Base-by-base conservation (phyloP, 495 filamentous ascomycete genomes). In the Aspergillus sclerotiicarbonarius region DNA sequence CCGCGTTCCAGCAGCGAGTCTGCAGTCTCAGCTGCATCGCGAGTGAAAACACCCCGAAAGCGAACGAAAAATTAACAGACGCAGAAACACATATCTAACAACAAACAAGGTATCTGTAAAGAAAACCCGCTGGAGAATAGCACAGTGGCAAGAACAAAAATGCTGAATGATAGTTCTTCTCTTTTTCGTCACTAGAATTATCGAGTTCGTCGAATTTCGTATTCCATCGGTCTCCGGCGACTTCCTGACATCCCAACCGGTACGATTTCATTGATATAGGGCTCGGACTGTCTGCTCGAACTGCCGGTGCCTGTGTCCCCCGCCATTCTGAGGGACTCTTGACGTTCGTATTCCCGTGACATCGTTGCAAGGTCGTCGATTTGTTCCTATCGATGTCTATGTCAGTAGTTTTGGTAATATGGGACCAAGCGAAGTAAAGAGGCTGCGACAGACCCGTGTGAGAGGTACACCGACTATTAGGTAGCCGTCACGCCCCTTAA, bases 401-500 rank as follows among this genome's bases (percentile, higher is more conserved):
- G 19, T 25, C 18, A 29, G 15, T 19, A 13, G 16, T 19, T 52
- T 25, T 25, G 25, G 25, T 25, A 25, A 25, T 25, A 3, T 25
- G 25, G 25, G 25, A 62, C 25, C 35, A 25, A 31, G 12, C 25
- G 18, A 30, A 48, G 31, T 30, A 51, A 45, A 56, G 57, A n/a
- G 37, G 39, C 37, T 15, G 13, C 5, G 16, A 73, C 73, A 68
- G 53, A 82, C 80, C 68, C 80, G 71, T 57, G 80, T 82, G 46
- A 82, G 67, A 58, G 76, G 77, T 56, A 76, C 67, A 37, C 80
- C 80, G 20, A 69, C 67, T 48, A 82, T 75, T n/a, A 82, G 66
- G 53, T 82, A 82, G 31, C 80, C 80, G 67, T 82, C 79, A 39
- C 80, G 77, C 30, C 77, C 77, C 76, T 80, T 67, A 51, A 44